Conservation (phyloP, 805 yeast species). For the Ascoidea rubescens region DNA sequence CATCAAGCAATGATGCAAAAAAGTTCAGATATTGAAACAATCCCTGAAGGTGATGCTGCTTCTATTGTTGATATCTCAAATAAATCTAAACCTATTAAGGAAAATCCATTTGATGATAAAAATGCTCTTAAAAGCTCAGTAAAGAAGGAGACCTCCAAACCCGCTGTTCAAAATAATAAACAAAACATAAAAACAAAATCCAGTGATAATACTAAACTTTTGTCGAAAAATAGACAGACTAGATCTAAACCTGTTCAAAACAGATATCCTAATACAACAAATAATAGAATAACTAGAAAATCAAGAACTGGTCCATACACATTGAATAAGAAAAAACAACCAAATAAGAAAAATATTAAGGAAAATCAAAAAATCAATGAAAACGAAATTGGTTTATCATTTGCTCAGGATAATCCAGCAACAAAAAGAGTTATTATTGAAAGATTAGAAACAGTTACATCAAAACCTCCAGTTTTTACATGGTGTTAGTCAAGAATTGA, state of each 20-base stretch:
- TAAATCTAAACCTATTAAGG: neutral
- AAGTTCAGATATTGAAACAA: neutral
- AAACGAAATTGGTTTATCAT: neutral
- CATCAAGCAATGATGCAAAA: neutral
- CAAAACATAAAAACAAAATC: too few species aligned
- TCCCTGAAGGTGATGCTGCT: neutral
- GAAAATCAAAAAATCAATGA: neutral
- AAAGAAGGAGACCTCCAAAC: too few species aligned
- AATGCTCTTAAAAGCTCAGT: neutral
- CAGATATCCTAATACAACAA: neutral
- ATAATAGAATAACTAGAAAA: neutral
- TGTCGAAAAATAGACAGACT: neutral
- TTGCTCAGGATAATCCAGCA: slow-evolving; percentile 11
- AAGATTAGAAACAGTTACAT: slow-evolving; percentile 37
- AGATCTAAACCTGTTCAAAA: neutral
- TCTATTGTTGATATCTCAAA: neutral
- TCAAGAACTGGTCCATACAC: neutral
- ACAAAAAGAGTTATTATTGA: slow-evolving; percentile 43
- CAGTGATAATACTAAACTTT: too few species aligned
- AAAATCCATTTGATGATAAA: neutral
- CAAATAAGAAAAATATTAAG: too few species aligned
- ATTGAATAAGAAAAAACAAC: neutral
- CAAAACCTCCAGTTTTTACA: slow-evolving; percentile 51
- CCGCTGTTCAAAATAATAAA: too few species aligned
- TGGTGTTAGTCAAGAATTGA: slow-evolving; percentile 34